Evolutionary conservation across 2,329 filamentous ascomycete genomes (phyloP).

Genomic region (Aaosphaeria arxii): DNA sequence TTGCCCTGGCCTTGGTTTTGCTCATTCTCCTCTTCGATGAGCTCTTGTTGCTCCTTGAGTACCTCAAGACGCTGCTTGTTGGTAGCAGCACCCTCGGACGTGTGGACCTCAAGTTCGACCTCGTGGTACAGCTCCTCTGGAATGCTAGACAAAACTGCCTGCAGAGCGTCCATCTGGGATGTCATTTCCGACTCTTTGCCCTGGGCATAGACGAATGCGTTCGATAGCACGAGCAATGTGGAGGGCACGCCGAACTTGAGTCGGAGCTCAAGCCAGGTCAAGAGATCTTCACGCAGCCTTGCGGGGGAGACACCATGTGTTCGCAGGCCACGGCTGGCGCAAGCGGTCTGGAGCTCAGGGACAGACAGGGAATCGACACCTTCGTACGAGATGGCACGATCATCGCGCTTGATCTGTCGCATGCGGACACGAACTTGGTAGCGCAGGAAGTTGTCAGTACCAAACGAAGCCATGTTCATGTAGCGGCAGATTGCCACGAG

Average conservation of each 20-base stretch:
- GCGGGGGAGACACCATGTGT: slow-evolving; percentile 90
- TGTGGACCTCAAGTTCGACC: slow-evolving; percentile 97
- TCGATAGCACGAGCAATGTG: slow-evolving; percentile 90
- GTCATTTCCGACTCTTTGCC: slow-evolving; percentile 80
- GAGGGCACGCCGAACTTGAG: slow-evolving; percentile 95
- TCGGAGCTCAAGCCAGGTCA: slow-evolving; percentile 91
- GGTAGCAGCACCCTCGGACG: slow-evolving; percentile 91
- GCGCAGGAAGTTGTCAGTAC: slow-evolving; percentile 94
- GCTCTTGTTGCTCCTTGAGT: slow-evolving; percentile 94
- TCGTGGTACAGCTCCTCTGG: slow-evolving; percentile 99
- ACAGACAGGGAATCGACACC: slow-evolving; percentile 93
- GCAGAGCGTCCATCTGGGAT: slow-evolving; percentile 87
- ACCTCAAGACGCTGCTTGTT: slow-evolving; percentile 99
- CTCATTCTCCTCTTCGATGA: slow-evolving; percentile 95
- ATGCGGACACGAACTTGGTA: slow-evolving; percentile 97
- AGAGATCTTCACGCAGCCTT: slow-evolving; percentile 81
- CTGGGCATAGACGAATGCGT: slow-evolving; percentile 95
- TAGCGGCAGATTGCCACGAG: slow-evolving; percentile 97
- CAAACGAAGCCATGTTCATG: slow-evolving; percentile 96
- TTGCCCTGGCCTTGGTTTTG: slow-evolving; percentile 76
- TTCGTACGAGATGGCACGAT: slow-evolving; percentile 90
- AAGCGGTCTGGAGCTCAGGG: slow-evolving; percentile 86
- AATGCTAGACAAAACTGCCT: slow-evolving; percentile 88
- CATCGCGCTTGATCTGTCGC: slow-evolving; percentile 98
- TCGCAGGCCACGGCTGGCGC: slow-evolving; percentile 85